Evolutionary conservation across 352 stramenopile genomes (phyloP), one percentile per base, ranked within the genome.

Genomic region (Phytophthora foliorum): DNA sequence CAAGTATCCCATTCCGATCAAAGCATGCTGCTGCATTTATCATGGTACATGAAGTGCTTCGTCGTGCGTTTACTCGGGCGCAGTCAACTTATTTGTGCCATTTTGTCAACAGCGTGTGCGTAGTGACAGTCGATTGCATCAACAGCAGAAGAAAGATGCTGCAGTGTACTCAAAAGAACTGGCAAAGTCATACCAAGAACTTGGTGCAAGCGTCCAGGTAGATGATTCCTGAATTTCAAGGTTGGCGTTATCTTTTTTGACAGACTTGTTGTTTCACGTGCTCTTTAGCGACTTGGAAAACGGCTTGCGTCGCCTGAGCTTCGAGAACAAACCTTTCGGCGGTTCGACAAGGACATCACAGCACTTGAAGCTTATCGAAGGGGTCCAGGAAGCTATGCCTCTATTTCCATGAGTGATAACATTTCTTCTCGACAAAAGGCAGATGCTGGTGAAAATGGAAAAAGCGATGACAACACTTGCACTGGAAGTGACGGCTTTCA

Each of bases 81-180:
- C 42, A 49, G 21, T 27, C 10, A 59, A 56, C 19, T 39, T 1
- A 34, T 49, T 11, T 38, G 19, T 32, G 21, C 14, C 11, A 7
- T 54, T 9, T 22, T 52, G 13, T n/a, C 2, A 38, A 25, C 51
- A 85, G 74, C 64, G 74, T 10, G 68, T 81, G 11, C 72, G 72
- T 6, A 85, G 77, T 34, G 74, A 83, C 25, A 78, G 69, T 57
- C 68, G 72, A 48, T 25, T 85, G 22, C 63, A 80, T 29, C 59
- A 60, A 38, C 65, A 69, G 7, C 52, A 66, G 13, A 57, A 63
- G 14, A 75, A 73, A 38, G 58, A 80, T 34, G 50, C 58, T 31
- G 66, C 61, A 7, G 19, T 59, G 21, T 71, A 86, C 25, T 89
- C 82, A 0, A 87, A 84, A 29, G 81, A 89, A 38, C 67, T 89